Evolutionary conservation across 176 grass and related monocot genomes (phyloP).

Genomic region (Tuctoria greenei): DNA sequence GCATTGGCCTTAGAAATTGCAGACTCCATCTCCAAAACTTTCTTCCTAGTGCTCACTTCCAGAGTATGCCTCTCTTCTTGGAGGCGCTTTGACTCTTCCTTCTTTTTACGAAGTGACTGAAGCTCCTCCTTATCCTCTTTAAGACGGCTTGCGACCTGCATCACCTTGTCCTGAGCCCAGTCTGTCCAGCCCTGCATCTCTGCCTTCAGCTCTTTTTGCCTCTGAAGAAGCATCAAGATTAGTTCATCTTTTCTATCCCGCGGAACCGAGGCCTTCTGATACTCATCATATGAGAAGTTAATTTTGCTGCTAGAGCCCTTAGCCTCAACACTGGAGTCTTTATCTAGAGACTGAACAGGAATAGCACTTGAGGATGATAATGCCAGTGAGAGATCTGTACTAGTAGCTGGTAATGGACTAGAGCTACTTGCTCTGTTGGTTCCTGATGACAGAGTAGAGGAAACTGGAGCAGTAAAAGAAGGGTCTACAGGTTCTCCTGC

Average conservation of each 20-base stretch:
- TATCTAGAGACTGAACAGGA: constrained; percentile 33
- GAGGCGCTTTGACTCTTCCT: constrained; percentile 52
- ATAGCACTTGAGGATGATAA: constrained; percentile 49
- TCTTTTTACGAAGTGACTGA: constrained; percentile 74
- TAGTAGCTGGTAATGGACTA: constrained; percentile 46
- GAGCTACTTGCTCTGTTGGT: constrained; percentile 27
- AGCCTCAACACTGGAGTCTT: constrained; percentile 38
- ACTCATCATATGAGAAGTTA: constrained; percentile 51
- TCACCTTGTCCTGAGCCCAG: constrained; percentile 97
- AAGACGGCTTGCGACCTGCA: constrained; percentile 81
- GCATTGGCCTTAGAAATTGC: constrained; percentile 65
- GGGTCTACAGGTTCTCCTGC: constrained; percentile 56
- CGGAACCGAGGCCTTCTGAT: constrained; percentile 61
- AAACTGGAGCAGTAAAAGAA: constrained; percentile 60
- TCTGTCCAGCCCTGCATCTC: constrained; percentile 82
- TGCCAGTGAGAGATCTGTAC: constrained; percentile 70
- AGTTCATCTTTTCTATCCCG: constrained; percentile 85
- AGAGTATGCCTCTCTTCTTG: constrained; percentile 73
- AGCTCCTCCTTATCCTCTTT: constrained; percentile 82
- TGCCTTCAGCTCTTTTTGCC: constrained; percentile 71
- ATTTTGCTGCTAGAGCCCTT: constrained; percentile 43
- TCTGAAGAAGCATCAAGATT: constrained; percentile 64
- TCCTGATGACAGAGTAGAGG: constrained; percentile 47
- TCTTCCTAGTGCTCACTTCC: constrained; percentile 87
- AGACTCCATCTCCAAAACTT: constrained; percentile 88